phyloP scores from a whole-genome alignment of 2,329 filamentous ascomycete species.

The Nigrospora oryzae region DNA sequence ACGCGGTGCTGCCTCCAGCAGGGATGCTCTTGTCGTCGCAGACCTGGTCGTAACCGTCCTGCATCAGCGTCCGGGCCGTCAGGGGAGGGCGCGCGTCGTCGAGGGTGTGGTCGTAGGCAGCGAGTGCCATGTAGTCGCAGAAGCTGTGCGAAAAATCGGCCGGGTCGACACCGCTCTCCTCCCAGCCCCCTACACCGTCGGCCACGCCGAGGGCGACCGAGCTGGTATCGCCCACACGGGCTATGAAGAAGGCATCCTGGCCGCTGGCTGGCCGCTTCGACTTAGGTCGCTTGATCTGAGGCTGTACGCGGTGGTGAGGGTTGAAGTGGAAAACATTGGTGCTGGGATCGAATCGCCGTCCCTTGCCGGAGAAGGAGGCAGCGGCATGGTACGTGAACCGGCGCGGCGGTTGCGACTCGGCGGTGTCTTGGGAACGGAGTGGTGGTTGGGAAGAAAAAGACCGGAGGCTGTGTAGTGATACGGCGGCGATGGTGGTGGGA shows the following conservation, averaged over 20 bases:
- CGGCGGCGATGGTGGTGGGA: constrained; percentile 4
- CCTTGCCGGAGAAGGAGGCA: constrained; percentile 69
- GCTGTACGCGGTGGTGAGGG: constrained; percentile 50
- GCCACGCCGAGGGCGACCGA: constrained; percentile 80
- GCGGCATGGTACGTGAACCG: constrained; percentile 61
- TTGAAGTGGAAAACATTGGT: constrained; percentile 67
- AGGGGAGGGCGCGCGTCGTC: constrained; percentile 26
- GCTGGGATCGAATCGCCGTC: constrained; percentile 57
- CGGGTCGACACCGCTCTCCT: constrained; percentile 84
- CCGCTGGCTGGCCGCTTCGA: constrained; percentile 67
- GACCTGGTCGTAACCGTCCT: constrained; percentile 76
- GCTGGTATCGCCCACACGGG: constrained; percentile 63
- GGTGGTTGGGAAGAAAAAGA: constrained; percentile 14
- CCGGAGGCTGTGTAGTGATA: constrained; percentile 7
- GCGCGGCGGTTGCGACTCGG: constrained; percentile 9
- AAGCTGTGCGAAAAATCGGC: constrained; percentile 92
- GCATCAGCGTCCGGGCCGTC: constrained; percentile 63
- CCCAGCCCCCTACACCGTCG: constrained; percentile 94
- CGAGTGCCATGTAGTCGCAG: constrained; percentile 84
- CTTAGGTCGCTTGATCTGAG: constrained; percentile 42
- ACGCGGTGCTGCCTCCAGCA: constrained; percentile 87
- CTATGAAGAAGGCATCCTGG: constrained; percentile 94
- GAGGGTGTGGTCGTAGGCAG: constrained; percentile 50
- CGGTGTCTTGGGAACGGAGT: constrained; percentile 11
- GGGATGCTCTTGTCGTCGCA: constrained; percentile 63